phyloP scores from a whole-genome alignment of 495 filamentous ascomycete genomes.

The Emericellopsis terricola region DNA sequence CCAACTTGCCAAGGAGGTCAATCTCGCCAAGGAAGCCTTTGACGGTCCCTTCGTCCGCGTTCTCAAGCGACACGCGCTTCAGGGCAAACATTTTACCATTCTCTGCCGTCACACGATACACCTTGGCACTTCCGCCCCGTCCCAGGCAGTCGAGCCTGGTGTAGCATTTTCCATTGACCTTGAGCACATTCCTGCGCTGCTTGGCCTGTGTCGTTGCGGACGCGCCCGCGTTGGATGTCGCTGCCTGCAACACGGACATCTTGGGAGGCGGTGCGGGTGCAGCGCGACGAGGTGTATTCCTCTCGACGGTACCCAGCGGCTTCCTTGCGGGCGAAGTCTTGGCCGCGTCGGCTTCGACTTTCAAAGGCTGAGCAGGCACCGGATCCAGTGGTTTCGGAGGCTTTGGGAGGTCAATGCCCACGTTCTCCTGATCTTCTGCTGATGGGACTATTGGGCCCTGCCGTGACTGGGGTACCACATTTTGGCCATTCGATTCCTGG shows the following conservation, averaged over 20 bases:
- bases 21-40: constrained; percentile 94
- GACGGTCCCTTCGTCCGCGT: constrained; percentile 68
- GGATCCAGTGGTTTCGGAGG: too few species aligned
- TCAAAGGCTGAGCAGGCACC: too few species aligned
- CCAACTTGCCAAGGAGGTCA: constrained; percentile 66
- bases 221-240: constrained; percentile 68
- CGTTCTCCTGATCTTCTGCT: constrained; percentile 61
- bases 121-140: constrained; percentile 77
- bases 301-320: constrained; percentile 50
- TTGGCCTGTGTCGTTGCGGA: constrained; percentile 49
- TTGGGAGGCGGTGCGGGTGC: constrained; percentile 77
- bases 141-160: constrained; percentile 79
- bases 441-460: constrained; percentile 38
- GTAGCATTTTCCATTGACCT: constrained; percentile 82
- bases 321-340: constrained; percentile 45
- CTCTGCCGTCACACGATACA: constrained; percentile 93
- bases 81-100: constrained; percentile 87
- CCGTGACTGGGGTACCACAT: too few species aligned
- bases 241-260: constrained; percentile 87
- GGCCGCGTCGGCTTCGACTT: too few species aligned
- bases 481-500: constrained; percentile 4
- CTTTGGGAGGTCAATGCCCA: too few species aligned
- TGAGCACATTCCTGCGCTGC: constrained; percentile 61
- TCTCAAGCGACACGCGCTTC: constrained; percentile 81
- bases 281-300: constrained; percentile 69